Evolutionary conservation across 2,329 filamentous ascomycete species (phyloP), one percentile per base, ranked within the genome.

Genomic region (Cladosporium halotolerans): DNA sequence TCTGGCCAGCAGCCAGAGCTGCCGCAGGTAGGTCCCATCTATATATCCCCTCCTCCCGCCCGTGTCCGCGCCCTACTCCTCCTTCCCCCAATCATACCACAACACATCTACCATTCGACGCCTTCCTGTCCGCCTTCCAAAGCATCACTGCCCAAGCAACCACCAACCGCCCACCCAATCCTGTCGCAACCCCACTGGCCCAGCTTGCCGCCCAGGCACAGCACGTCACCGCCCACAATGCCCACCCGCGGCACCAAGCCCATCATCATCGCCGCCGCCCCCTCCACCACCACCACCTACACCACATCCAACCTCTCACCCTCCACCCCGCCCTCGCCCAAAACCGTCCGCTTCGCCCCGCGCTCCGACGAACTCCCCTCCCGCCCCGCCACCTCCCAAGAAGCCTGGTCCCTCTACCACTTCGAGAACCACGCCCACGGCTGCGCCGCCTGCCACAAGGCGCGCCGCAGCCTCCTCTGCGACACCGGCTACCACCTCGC

Each of bases 361-460:
- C 54, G 51, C 11, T 55, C 56, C 31, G 44, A 55, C 45, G 42
- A 58, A 60, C 19, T 66, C 16, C 63, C 71, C 60, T 71, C 71
- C 4, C 70, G 74, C 45, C 71, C 72, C 28, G 62, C 72, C 36
- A 71, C 68, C 55, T 61, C 62, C 4, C 59, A 66, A 36, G 74
- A 77, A 64, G 70, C 68, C 57, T 75, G 73, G 73, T 70, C 71
- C 2, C 62, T 73, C 52, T 74, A 75, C 65, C 64, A 75, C 67
- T 76, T 75, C 55, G 74, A 77, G 60, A 67, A 64, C 55, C 75
- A 78, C 63, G 73, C 73, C 34, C 68, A 68, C 46, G 68, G 67
- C 56, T 78, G 75, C 63, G 62, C 58, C 42, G 64, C 68, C 55
- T 78, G 75, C 70, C 31, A 34, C 41, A 14, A 28, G 23, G 23